Base-by-base conservation (phyloP, 2,329 filamentous ascomycete genomes). In the Talaromyces funiculosus region DNA sequence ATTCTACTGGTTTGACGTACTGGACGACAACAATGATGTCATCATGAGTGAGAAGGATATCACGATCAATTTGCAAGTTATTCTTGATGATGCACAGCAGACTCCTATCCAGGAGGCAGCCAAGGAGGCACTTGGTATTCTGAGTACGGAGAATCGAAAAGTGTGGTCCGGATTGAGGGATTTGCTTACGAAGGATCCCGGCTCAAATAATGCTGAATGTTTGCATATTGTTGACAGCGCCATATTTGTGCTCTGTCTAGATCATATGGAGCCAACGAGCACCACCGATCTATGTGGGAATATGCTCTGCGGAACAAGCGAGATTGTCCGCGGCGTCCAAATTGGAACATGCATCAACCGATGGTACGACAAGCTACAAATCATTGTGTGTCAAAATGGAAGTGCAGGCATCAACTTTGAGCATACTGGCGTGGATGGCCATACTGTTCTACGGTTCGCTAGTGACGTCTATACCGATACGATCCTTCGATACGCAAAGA, bases 331-430 rank as follows among this genome's bases (percentile, higher is more conserved):
- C 71, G 94, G 94, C 4, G 90, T 99, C 1, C 94, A 99, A 76
- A 92, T 97, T 47, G 94, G 94, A 31, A 97, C 94, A 1, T 99
- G 94, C 77, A 97, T 93, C 14, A 99, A 99, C 75, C 84, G 94
- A 63, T 99, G 94, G 94, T 99, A 99, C 71, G 94, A 99, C 78
- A 99, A 99, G 79, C 82, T 99, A 53, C 94, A 99, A 72, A 97
- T 99, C 64, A 97, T 99, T 59, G 94, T 99, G 55, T 97, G 94
- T 82, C 96, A 96, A 78, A 99, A 97, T 75, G 94, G 94, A 61
- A 96, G 91, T 71, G 94, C 94, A 0, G 94, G 94, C 5, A 97
- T 99, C 84, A 99, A 99, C 77, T 97, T 99, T 69, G 94, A 99
- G 74, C 94, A 99, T 71, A 99, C 94, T 0, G 94, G 94, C 66